phyloP scores from a whole-genome alignment of 2,329 filamentous ascomycete species.

The Aspergillus hortae region DNA sequence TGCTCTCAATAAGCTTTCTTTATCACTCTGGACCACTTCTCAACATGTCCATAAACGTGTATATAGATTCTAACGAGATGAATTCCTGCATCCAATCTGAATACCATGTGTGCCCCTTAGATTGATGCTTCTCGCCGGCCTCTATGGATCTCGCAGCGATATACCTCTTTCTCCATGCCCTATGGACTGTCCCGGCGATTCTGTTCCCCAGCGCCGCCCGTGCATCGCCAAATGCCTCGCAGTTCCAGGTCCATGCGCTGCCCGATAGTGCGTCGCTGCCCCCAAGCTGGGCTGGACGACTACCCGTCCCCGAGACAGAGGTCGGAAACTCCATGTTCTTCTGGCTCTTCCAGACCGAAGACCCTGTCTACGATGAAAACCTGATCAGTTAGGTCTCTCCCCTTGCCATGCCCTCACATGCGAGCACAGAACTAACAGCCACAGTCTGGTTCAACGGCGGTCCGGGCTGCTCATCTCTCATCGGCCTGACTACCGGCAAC shows the following conservation, averaged over 20 bases:
- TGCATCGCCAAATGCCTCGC: slow-evolving; percentile 10
- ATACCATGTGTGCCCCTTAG: no score
- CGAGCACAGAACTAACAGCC: not conserved
- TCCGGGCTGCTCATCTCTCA: slow-evolving; percentile 34
- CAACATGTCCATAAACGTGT: not conserved
- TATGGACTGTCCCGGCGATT: slow-evolving; percentile 15
- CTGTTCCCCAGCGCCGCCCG: slow-evolving; percentile 5
- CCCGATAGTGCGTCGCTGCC: slow-evolving; percentile 27
- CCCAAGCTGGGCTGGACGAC: slow-evolving; percentile 33
- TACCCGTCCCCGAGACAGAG: slow-evolving; percentile 26
- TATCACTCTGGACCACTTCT: not conserved
- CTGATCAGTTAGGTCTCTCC: slow-evolving; percentile 27
- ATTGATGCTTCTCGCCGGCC: no score
- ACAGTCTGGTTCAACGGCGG: slow-evolving; percentile 37
- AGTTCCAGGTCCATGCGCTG: slow-evolving; percentile 27
- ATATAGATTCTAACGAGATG: not conserved
- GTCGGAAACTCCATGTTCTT: slow-evolving; percentile 34
- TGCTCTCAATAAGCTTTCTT: not conserved
- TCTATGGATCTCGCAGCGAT: slow-evolving; percentile 21
- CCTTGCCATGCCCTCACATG: not conserved
- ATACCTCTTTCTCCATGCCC: slow-evolving; percentile 17
- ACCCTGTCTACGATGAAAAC: slow-evolving; percentile 27
- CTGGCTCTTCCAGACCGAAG: slow-evolving; percentile 34
- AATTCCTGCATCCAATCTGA: not conserved
- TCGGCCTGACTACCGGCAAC: slow-evolving; percentile 22